Conservation (phyloP, 352 stramenopile species). For the Pythium utonaiense region DNA sequence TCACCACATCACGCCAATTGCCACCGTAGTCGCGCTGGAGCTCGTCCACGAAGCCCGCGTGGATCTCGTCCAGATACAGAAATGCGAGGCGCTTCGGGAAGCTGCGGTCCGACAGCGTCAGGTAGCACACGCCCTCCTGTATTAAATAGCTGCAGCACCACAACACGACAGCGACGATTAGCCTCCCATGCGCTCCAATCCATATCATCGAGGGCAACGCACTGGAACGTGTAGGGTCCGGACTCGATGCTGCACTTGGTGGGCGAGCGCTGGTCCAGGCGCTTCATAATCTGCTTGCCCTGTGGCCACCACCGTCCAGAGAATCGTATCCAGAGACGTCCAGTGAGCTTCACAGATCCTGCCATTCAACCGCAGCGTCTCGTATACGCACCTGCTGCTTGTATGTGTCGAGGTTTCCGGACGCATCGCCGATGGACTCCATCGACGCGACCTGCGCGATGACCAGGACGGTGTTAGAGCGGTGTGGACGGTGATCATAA, state of each 20-base stretch:
- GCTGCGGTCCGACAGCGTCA: slow-evolving; percentile 93
- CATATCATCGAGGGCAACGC: too few relatives aligned
- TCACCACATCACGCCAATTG: slow-evolving; percentile 90
- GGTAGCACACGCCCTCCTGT: slow-evolving; percentile 96
- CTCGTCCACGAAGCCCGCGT: slow-evolving; percentile 93
- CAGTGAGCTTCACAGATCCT: too few relatives aligned
- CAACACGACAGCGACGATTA: not conserved
- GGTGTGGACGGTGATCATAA: not conserved
- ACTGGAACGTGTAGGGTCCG: slow-evolving; percentile 90
- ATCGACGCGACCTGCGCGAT: slow-evolving; percentile 88
- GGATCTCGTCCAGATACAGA: slow-evolving; percentile 96
- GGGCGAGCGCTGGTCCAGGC: slow-evolving; percentile 87
- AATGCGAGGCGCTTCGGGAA: slow-evolving; percentile 98
- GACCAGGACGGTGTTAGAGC: not conserved
- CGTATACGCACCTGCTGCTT: slow-evolving; percentile 66
- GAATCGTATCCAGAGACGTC: not conserved
- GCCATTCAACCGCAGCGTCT: not conserved
- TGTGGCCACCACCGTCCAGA: slow-evolving; percentile 23
- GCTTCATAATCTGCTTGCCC: slow-evolving; percentile 94
- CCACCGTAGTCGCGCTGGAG: slow-evolving; percentile 91
- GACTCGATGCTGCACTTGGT: slow-evolving; percentile 95
- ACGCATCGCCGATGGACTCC: slow-evolving; percentile 84
- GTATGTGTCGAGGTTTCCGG: slow-evolving; percentile 84
- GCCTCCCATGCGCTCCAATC: too few relatives aligned
- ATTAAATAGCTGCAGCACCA: slow-evolving; percentile 90